Evolutionary conservation across 2,329 filamentous ascomycete genomes (phyloP).

Genomic region (Diplodia mutila): DNA sequence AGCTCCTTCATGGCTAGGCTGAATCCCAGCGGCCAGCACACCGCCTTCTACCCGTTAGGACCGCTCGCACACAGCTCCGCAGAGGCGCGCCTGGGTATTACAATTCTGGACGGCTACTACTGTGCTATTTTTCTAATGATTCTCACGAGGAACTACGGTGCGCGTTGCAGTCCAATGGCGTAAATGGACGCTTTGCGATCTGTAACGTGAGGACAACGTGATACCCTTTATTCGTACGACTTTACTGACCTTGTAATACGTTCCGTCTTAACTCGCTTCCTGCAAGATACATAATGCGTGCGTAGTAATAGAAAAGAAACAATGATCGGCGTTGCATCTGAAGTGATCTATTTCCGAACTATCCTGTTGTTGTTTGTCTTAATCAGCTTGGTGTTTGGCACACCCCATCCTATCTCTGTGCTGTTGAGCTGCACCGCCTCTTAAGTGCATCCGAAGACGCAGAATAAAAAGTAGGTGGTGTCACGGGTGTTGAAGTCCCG

Average conservation of each 20-base stretch:
- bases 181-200: not conserved
- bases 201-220: slow-evolving; percentile 6
- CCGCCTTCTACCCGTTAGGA: not conserved
- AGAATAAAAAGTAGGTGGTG: not conserved
- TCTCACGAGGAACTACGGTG: not conserved
- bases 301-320: not conserved
- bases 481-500: not conserved
- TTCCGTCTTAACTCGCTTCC: not conserved
- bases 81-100: not conserved
- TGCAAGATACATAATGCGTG: not conserved
- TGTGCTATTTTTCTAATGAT: not conserved
- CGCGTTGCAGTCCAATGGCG: not conserved
- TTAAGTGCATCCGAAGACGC: not conserved
- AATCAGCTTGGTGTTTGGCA: not conserved
- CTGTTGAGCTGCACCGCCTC: not conserved
- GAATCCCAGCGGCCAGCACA: not conserved
- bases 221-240: slow-evolving; percentile 2
- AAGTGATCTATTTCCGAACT: not conserved
- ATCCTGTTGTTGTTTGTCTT: not conserved
- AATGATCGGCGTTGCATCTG: not conserved
- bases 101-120: not conserved
- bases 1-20: not conserved
- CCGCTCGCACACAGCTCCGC: not conserved
- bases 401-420: not conserved
- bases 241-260: not conserved